phyloP scores from a whole-genome alignment of 1,284 basidiomycete species.

The Ustilago vetiveriae region DNA sequence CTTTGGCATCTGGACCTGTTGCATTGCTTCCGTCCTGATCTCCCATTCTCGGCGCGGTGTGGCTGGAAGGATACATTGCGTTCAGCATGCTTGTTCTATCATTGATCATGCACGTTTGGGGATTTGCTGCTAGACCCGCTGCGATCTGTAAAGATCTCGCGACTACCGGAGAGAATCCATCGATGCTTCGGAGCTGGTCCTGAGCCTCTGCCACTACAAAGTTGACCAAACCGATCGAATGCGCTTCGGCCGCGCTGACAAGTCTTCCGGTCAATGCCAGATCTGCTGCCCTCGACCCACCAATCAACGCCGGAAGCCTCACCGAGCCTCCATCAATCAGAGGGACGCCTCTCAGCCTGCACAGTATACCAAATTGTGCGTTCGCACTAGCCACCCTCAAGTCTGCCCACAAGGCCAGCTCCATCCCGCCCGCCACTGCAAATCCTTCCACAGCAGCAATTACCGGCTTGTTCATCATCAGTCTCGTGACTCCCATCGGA shows the following conservation, averaged over 20 bases:
- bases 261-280: slow-evolving; percentile 31
- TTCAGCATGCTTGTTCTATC: slow-evolving; percentile 35
- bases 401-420: slow-evolving; percentile 42
- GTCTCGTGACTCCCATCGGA: slow-evolving; percentile 40
- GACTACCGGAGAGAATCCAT: slow-evolving; percentile 18
- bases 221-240: slow-evolving; percentile 34
- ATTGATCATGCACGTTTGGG: slow-evolving; percentile 44
- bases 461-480: slow-evolving; percentile 45
- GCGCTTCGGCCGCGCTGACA: slow-evolving; percentile 23
- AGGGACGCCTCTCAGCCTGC: slow-evolving; percentile 36
- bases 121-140: slow-evolving; percentile 19
- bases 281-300: slow-evolving; percentile 29
- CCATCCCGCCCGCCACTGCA: slow-evolving; percentile 42
- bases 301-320: slow-evolving; percentile 31
- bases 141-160: slow-evolving; percentile 26
- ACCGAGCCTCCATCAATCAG: slow-evolving; percentile 45
- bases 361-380: slow-evolving; percentile 32
- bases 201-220: slow-evolving; percentile 4
- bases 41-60: too few relatives aligned
- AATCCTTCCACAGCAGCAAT: slow-evolving; percentile 39
- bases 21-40: neutral
- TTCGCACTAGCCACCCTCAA: slow-evolving; percentile 20
- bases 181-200: neutral
- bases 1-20: neutral
- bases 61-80: slow-evolving; percentile 24